phyloP scores from a whole-genome alignment of 2,329 filamentous ascomycete species.

The Zasmidium cellare region DNA sequence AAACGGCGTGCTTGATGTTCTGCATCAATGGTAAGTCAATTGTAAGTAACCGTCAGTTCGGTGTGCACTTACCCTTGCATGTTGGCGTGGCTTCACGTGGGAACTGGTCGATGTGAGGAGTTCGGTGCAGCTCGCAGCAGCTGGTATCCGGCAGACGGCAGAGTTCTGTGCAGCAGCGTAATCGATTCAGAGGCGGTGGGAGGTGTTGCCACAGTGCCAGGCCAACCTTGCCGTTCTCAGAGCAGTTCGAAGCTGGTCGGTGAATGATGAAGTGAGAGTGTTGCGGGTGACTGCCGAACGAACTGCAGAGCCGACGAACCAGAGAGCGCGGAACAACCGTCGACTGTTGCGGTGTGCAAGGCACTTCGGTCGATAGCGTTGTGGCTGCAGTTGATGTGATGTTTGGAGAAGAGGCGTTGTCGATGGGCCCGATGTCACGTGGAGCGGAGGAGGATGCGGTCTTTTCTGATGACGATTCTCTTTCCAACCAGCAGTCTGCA shows the following conservation, averaged over 20 bases:
- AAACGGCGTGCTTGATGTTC: not conserved
- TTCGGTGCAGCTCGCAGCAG: slow-evolving; percentile 5
- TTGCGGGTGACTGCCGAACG: not conserved
- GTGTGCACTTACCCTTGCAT: slow-evolving; percentile 23
- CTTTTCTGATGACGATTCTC: not conserved
- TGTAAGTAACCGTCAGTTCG: slow-evolving; percentile 15
- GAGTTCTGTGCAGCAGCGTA: slow-evolving; percentile 6
- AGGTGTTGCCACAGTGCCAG: not conserved
- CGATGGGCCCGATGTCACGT: not conserved
- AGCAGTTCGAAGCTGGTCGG: not conserved
- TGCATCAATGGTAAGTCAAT: not conserved
- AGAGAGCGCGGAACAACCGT: too few species aligned
- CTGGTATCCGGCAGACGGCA: not conserved
- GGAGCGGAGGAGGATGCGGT: not conserved
- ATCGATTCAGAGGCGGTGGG: slow-evolving; percentile 6
- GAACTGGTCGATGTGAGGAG: slow-evolving; percentile 1
- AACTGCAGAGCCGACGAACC: not conserved
- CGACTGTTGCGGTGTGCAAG: not conserved
- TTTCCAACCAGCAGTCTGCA: not conserved
- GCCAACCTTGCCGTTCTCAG: not conserved
- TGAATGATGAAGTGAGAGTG: slow-evolving; percentile 1
- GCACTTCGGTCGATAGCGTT: not conserved
- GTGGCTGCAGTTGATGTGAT: not conserved
- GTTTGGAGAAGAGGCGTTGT: not conserved
- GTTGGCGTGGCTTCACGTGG: slow-evolving; percentile 6